A percentile compares a stretch with the other conserved stretches of the same genome.
Conservation (phyloP, 163 green algal genomes). For the Chlorella variabilis region DNA sequence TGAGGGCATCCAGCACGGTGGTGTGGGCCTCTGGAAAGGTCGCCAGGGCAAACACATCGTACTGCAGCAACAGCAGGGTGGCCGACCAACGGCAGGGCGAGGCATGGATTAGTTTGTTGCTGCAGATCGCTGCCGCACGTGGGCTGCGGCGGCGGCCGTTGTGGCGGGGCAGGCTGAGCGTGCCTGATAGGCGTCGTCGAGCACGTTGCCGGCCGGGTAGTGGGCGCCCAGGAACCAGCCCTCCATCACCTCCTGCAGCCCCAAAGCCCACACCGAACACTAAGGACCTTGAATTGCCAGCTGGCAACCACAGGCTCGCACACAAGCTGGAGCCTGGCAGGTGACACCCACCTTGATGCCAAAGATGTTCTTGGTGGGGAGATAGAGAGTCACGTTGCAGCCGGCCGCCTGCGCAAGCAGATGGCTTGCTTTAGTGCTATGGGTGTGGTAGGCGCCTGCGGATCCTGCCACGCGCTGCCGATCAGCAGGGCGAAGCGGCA, state of each 20-base stretch:
- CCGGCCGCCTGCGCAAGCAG: not conserved
- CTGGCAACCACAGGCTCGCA: not conserved
- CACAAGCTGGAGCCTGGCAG: too few relatives aligned
- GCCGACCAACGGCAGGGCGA: too few relatives aligned
- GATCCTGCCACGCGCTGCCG: too few relatives aligned
- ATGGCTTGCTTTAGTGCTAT: too few relatives aligned
- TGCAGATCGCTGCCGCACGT: too few relatives aligned
- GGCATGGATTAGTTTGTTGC: too few relatives aligned
- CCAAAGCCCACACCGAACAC: not conserved
- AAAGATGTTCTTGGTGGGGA: not conserved
- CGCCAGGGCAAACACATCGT: not conserved
- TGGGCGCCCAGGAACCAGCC: not conserved
- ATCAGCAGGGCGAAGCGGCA: too few relatives aligned
- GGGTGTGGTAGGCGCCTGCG: too few relatives aligned
- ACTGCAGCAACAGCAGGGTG: not conserved
- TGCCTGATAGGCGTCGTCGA: too few relatives aligned
- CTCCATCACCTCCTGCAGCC: not conserved
- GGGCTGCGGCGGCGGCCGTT: too few relatives aligned
- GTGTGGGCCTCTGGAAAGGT: conserved; percentile 16
- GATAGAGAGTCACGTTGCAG: conserved; percentile 3
- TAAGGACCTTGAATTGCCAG: not conserved
- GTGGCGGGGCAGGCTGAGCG: too few relatives aligned
- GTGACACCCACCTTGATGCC: conserved; percentile 5
- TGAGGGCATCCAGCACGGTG: not conserved
- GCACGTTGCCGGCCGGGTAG: not conserved